A percentile compares a stretch with the other conserved stretches of the same genome.
These are phyloP conservation scores for Sporothrix luriei DNA, from an alignment of 2,329 filamentous ascomycete species.

Conservation along the genomic window DNA sequence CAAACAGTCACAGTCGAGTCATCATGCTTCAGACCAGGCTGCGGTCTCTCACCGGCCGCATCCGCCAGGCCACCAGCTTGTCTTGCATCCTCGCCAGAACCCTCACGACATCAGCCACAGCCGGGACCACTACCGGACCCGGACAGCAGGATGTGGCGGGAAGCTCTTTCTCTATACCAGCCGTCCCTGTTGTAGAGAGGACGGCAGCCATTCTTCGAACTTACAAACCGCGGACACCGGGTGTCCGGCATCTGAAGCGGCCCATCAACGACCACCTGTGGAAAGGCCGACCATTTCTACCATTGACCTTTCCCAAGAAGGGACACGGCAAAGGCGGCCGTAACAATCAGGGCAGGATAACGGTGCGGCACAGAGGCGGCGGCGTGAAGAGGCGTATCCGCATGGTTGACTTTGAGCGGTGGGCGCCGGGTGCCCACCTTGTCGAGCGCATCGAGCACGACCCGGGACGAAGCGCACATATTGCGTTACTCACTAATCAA, in stretches of 20 bases:
- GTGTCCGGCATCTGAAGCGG: constrained; percentile 85
- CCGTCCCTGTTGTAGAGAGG: constrained; percentile 36
- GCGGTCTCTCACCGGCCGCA: constrained; percentile 49
- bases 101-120: constrained; percentile 36
- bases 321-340: constrained; percentile 90
- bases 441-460: constrained; percentile 97
- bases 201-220: constrained; percentile 65
- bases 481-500: constrained; percentile 79
- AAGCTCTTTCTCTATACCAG: constrained; percentile 11
- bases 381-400: constrained; percentile 90
- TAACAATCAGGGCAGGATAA: constrained; percentile 83
- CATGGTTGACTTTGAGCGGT: constrained; percentile 84
- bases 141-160: constrained; percentile 24
- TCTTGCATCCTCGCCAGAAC: constrained; percentile 34
- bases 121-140: constrained; percentile 1
- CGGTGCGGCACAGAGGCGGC: constrained; percentile 88
- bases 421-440: constrained; percentile 75
- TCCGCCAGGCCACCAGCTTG: constrained; percentile 30
- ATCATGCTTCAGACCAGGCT: constrained; percentile 69
- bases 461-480: constrained; percentile 87
- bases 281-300: constrained; percentile 83
- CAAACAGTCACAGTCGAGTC: constrained; percentile 2
- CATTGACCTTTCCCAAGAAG: constrained; percentile 87
- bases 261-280: constrained; percentile 96
- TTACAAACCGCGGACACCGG: constrained; percentile 91